Percentiles rank a stretch among this genome's conserved stretches.
Conservation (phyloP, 257 asterid species). For the Apocynum venetum region DNA sequence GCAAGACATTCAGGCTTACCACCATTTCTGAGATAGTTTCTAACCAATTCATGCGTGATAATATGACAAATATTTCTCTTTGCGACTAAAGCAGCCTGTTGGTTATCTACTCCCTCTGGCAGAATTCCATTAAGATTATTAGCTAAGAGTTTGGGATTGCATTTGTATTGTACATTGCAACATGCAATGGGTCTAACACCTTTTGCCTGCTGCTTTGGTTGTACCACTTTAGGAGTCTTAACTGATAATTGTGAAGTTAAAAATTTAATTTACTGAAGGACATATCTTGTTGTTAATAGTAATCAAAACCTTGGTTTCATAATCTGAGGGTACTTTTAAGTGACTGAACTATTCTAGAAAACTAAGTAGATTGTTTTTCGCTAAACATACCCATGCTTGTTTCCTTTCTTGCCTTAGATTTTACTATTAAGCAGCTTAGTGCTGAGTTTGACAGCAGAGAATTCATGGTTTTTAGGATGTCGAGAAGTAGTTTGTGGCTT, state of each 20-base stretch:
- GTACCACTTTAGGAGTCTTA: too few species aligned
- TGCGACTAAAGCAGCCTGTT: neutral
- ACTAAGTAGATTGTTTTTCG: neutral
- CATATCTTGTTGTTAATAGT: neutral
- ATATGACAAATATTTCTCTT: too few species aligned
- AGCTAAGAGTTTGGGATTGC: neutral
- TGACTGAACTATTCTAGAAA: neutral
- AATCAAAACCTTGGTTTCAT: neutral
- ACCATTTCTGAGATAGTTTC: too few species aligned
- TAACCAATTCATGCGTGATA: too few species aligned
- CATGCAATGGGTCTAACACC: neutral
- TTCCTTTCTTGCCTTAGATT: neutral
- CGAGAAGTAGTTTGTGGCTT: neutral
- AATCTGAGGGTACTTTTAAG: neutral
- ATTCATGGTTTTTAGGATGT: neutral
- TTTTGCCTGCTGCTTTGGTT: too few species aligned
- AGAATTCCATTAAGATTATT: neutral
- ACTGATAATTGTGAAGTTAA: neutral
- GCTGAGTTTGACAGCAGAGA: neutral
- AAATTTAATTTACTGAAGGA: neutral
- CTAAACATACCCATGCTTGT: neutral
- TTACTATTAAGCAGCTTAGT: neutral
- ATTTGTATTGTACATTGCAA: neutral
- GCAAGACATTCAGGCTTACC: too few species aligned
- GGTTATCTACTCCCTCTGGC: neutral